Evolutionary conservation across 768 basidiomycete species (phyloP), one percentile per base, ranked within the genome.

Genomic region (Scleroderma citrinum): DNA sequence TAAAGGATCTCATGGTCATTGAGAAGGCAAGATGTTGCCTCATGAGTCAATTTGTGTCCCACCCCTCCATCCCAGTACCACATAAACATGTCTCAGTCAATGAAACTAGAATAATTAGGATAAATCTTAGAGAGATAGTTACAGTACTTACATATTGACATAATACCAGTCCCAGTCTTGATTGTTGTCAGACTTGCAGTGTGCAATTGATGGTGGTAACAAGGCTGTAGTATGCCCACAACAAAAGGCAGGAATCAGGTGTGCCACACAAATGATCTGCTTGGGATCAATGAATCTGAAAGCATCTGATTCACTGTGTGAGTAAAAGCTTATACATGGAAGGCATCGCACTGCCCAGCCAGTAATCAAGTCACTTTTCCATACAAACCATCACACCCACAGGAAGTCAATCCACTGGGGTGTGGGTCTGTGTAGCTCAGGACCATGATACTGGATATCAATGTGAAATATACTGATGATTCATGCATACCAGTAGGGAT

Each of bases 51-150:
- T 26, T 29, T 14, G 36, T 71, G 69, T 10, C 69, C 70, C 19
- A 70, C 49, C 0, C 61, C 69, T 5, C 60, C 54, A 4, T 63
- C 67, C 26, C 54, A 47, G 46, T 56, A 69, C 13, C 68, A 56
- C 61, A 71, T 69, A 12, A 69, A 46, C 68, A 69, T 74, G 38
- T 74, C 72, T 8, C 67, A 59, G 49, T 73, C 71, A 16, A 67
- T 68, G 50, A 72, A 73, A 5, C 73, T 74, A 32, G 5, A 8
- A 46, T 7, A 21, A 21, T 13, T 20, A 20, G 38, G n/a, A n/a
- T n/a, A n/a, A n/a, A n/a, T n/a, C 13, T 39, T 20, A 39, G 12
- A 38, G 5, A 44, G 46, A 7, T 68, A 45, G 10, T 53, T 46
- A 10, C 49, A 31, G 16, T 5, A 66, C 39, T 30, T 38, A 54